phyloP scores from a whole-genome alignment of 169 alveolate genomes.

The Perkinsus marinus region DNA sequence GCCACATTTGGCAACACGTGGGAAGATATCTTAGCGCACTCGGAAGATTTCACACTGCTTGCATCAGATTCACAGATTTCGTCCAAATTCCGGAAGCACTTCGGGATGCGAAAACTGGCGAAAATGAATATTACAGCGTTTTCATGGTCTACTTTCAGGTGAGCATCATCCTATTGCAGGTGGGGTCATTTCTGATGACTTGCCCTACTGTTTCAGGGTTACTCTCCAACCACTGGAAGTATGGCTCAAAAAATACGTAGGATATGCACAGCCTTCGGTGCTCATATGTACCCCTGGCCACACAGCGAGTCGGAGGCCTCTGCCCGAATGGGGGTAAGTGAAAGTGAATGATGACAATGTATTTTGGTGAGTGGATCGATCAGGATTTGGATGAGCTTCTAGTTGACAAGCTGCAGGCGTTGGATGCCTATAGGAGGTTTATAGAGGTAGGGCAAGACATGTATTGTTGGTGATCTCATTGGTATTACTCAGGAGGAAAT shows the following conservation, averaged over 20 bases:
- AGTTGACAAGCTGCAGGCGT: constrained; percentile 67
- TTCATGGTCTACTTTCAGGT: constrained; percentile 69
- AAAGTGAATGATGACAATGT: too few species aligned
- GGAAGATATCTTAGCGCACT: background rate
- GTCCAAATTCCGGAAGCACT: constrained; percentile 55
- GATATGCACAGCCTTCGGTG: constrained; percentile 78
- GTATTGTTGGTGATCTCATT: background rate
- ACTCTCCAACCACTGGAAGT: background rate
- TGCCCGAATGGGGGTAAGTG: background rate
- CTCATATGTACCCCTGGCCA: constrained; percentile 67
- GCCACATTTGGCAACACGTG: constrained; percentile 88
- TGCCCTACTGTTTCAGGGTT: background rate
- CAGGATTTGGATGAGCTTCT: constrained; percentile 49
- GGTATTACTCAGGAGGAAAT: background rate
- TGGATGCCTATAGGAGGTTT: constrained; percentile 66
- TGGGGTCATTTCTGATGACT: constrained; percentile 14
- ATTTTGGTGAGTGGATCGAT: background rate
- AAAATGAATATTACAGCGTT: constrained; percentile 53
- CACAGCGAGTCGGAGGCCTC: constrained; percentile 35
- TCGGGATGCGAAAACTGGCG: background rate
- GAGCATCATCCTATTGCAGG: background rate
- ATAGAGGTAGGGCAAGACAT: background rate
- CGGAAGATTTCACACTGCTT: background rate
- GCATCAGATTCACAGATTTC: constrained; percentile 51
- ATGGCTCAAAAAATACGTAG: constrained; percentile 70